Conservation (phyloP, 345 rosid genomes). For the Draba incana region DNA sequence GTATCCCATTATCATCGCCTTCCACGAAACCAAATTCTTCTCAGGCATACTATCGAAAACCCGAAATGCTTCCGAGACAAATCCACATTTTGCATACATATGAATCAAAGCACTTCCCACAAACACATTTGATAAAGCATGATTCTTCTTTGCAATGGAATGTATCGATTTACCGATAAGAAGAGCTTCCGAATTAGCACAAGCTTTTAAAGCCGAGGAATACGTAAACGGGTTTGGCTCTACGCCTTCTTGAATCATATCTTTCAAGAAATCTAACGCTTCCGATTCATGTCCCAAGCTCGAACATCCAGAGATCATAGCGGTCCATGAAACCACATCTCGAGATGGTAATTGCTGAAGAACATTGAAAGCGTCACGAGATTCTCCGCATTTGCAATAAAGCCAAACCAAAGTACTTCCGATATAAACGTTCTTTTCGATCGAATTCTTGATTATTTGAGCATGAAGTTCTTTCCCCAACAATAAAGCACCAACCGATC, state of each 20-base stretch:
- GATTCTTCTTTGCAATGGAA: constrained; percentile 76
- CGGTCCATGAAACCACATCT: constrained; percentile 93
- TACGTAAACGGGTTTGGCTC: constrained; percentile 81
- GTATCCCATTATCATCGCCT: constrained; percentile 79
- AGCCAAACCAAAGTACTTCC: constrained; percentile 87
- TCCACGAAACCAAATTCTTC: constrained; percentile 76
- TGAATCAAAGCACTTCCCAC: constrained; percentile 84
- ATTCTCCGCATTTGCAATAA: constrained; percentile 78
- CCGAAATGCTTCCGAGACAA: constrained; percentile 66
- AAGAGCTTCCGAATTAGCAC: constrained; percentile 72
- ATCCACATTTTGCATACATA: constrained; percentile 88
- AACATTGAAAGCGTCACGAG: constrained; percentile 60
- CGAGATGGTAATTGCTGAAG: constrained; percentile 70
- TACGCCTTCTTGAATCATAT: constrained; percentile 88
- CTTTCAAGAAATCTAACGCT: constrained; percentile 71
- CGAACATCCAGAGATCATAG: constrained; percentile 85
- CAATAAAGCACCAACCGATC: constrained; percentile 57
- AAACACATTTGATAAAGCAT: constrained; percentile 62
- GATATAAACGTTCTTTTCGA: constrained; percentile 55
- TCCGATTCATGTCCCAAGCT: constrained; percentile 72
- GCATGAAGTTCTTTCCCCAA: constrained; percentile 82
- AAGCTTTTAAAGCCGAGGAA: constrained; percentile 84
- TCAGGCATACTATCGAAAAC: constrained; percentile 82
- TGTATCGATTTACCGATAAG: constrained; percentile 68
- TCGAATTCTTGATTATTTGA: constrained; percentile 58